A percentile compares a stretch with the other conserved stretches of the same genome.
Conservation (phyloP, 1,284 basidiomycete species). For the Sanghuangporus sanghuang region DNA sequence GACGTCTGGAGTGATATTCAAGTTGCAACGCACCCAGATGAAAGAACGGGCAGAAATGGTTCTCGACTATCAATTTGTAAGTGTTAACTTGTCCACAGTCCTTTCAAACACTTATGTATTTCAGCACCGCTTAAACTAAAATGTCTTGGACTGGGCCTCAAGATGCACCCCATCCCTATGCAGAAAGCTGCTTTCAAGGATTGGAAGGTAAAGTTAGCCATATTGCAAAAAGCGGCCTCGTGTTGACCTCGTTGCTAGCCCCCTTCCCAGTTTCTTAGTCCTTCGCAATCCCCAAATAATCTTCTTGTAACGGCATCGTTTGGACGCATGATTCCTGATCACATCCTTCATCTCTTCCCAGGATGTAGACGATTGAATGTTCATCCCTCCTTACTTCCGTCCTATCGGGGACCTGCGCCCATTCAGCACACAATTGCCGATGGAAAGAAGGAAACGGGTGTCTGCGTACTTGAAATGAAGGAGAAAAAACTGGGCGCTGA, state of each 20-base stretch:
- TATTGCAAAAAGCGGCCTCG: constrained; percentile 1
- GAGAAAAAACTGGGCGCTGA: constrained; percentile 55
- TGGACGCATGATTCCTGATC: constrained; percentile 76
- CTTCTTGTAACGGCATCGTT: constrained; percentile 90
- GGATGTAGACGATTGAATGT: constrained; percentile 75
- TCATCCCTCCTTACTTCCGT: constrained; percentile 86
- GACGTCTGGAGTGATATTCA: constrained; percentile 57
- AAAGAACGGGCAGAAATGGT: constrained; percentile 46
- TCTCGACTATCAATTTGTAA: constrained; percentile 45
- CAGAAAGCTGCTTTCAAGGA: constrained; percentile 46
- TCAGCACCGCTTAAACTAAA: constrained; percentile 56
- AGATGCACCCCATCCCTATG: constrained; percentile 54
- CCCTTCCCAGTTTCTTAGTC: constrained; percentile 40
- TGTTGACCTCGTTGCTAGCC: constrained; percentile 28
- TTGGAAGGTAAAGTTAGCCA: constrained; percentile 45
- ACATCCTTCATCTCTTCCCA: constrained; percentile 63
- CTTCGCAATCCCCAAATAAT: constrained; percentile 31
- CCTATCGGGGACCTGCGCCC: constrained; percentile 89
- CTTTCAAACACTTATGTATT: constrained; percentile 5
- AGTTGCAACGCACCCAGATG: constrained; percentile 60
- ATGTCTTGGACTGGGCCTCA: constrained; percentile 42
- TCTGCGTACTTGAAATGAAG: constrained; percentile 64
- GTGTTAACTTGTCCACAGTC: constrained; percentile 22
- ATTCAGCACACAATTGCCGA: constrained; percentile 83
- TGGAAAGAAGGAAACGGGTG: constrained; percentile 58